Evolutionary conservation across 225 moss, liverwort and hornwort species (phyloP).

Genomic region (Thuidium tamariscinum): DNA sequence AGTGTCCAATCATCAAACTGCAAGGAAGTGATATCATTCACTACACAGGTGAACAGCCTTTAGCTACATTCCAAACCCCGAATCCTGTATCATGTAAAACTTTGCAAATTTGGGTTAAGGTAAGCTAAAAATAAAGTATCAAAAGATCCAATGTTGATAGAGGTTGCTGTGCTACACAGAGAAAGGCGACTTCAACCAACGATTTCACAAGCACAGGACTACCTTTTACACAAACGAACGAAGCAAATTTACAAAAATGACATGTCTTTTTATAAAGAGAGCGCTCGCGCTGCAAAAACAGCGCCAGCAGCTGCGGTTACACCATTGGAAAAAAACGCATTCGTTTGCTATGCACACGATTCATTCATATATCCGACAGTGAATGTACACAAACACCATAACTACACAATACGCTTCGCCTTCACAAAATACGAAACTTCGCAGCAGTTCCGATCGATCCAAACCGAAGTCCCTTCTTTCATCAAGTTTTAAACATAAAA

Average conservation of each 20-base stretch:
- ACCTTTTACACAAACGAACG: not conserved
- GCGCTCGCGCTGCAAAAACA: not conserved
- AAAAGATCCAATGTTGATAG: too few relatives aligned
- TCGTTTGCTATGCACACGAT: not conserved
- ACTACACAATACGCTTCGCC: not conserved
- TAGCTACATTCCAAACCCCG: accelerated
- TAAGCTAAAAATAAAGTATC: too few relatives aligned
- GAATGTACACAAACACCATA: not conserved
- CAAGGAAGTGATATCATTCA: not conserved
- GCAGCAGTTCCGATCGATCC: not conserved
- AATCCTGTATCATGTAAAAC: too few relatives aligned
- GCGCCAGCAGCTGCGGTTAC: not conserved
- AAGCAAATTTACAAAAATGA: not conserved
- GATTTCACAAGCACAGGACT: too few relatives aligned
- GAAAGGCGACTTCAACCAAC: too few relatives aligned
- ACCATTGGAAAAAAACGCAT: not conserved
- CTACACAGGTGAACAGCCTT: accelerated
- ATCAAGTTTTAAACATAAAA: not conserved
- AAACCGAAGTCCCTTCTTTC: not conserved
- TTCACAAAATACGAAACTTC: not conserved
- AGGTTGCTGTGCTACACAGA: too few relatives aligned
- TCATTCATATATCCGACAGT: not conserved
- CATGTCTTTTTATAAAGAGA: not conserved
- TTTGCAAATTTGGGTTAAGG: too few relatives aligned
- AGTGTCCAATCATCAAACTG: too few relatives aligned